These are phyloP conservation scores for Solanum verrucosum DNA, from an alignment of 257 asterid genomes.

Conservation along the genomic window DNA sequence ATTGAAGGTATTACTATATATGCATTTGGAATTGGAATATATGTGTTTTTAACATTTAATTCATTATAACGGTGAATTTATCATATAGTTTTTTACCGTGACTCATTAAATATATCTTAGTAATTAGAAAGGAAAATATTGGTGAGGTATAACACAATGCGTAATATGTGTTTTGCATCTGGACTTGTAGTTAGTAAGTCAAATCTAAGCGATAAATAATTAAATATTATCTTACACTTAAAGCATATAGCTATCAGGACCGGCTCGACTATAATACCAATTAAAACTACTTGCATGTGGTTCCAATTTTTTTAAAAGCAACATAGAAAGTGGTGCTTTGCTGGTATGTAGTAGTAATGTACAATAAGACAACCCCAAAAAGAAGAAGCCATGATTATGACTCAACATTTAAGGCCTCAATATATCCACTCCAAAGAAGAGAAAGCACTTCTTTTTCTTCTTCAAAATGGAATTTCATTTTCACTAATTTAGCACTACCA, in stretches of 20 bases:
- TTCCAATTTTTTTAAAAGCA: background rate
- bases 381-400: conserved; percentile 2
- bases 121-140: background rate
- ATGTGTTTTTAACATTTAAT: background rate
- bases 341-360: background rate
- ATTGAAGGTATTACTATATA: background rate
- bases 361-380: background rate
- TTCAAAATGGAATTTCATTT: background rate
- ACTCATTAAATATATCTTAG: background rate
- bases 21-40: background rate
- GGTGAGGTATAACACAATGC: background rate
- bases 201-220: no score
- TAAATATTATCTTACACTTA: no score
- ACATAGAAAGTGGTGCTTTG: background rate
- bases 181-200: background rate
- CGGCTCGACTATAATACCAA: background rate
- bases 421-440: background rate
- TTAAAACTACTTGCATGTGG: background rate
- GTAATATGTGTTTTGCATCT: no score
- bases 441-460: background rate
- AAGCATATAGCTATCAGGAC: fast-evolving
- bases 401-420: background rate
- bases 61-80: background rate
- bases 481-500: background rate
- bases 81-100: background rate